phyloP scores from a whole-genome alignment of 192 early-diverging fungal genomes.

The Linderina pennispora region DNA sequence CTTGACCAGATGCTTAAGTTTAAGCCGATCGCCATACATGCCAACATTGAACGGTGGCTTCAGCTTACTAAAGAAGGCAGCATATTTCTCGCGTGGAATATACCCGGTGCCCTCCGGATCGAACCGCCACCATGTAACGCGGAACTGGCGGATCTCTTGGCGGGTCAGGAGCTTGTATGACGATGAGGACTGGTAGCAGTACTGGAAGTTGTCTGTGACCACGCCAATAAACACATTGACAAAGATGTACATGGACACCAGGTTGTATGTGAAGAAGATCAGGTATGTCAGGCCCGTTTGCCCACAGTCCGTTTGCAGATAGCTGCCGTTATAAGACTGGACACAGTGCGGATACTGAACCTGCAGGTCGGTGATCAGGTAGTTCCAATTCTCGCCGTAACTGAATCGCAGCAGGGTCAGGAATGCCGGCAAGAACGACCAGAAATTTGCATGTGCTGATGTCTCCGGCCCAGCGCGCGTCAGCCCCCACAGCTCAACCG shows the following conservation, averaged over 20 bases:
- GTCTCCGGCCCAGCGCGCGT: background rate
- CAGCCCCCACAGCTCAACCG: background rate
- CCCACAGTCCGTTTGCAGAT: slow-evolving; percentile 53
- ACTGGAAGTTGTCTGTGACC: slow-evolving; percentile 58
- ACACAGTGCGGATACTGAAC: slow-evolving; percentile 51
- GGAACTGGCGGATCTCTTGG: background rate
- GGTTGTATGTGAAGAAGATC: slow-evolving; percentile 53
- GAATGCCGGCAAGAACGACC: background rate
- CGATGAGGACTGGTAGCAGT: slow-evolving; percentile 44
- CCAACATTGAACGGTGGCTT: background rate
- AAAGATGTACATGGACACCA: slow-evolving; percentile 66
- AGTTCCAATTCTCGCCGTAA: slow-evolving; percentile 55
- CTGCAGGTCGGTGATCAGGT: slow-evolving; percentile 56
- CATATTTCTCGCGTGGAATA: background rate
- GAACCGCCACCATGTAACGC: background rate
- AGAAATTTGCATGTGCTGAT: background rate
- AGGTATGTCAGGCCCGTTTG: slow-evolving; percentile 49
- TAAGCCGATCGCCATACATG: background rate
- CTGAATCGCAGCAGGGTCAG: slow-evolving; percentile 2
- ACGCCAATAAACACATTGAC: slow-evolving; percentile 57
- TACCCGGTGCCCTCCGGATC: background rate
- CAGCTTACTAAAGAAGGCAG: background rate
- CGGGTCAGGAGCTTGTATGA: background rate
- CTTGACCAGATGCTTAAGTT: background rate
- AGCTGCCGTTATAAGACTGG: slow-evolving; percentile 21